Percentiles rank a stretch among this genome's conserved stretches.
phyloP scores from a whole-genome alignment of 2,329 filamentous ascomycete genomes.

The Talaromyces sp. region DNA sequence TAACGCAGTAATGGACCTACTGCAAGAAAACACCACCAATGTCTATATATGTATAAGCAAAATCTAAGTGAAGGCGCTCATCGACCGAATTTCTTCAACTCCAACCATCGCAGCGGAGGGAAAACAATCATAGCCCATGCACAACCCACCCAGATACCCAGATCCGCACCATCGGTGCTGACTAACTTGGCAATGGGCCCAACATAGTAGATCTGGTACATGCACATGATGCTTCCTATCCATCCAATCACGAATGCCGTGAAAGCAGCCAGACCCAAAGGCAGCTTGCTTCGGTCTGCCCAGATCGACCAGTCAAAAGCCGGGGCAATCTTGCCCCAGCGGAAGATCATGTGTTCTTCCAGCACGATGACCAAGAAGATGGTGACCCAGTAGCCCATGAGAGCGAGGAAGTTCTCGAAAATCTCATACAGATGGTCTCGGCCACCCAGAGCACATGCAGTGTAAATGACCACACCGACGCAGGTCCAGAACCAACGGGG shows the following conservation, averaged over 20 bases:
- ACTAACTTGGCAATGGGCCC: conserved; percentile 34
- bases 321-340: conserved; percentile 24
- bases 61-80: conserved; percentile 12
- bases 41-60: background rate
- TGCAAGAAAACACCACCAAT: background rate
- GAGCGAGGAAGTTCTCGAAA: conserved; percentile 44
- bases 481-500: conserved; percentile 45
- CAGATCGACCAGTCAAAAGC: conserved; percentile 42
- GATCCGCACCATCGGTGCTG: conserved; percentile 32
- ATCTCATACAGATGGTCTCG: conserved; percentile 44
- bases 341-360: conserved; percentile 44
- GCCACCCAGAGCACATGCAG: conserved; percentile 44
- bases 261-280: conserved; percentile 41
- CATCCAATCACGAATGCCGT: conserved; percentile 38
- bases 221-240: conserved; percentile 40
- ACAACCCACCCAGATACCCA: conserved; percentile 37
- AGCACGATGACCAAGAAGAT: conserved; percentile 43
- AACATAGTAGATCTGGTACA: conserved; percentile 40
- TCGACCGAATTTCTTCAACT: conserved; percentile 29
- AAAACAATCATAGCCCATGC: conserved; percentile 35
- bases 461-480: conserved; percentile 40
- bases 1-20: background rate
- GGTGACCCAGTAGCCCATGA: conserved; percentile 48
- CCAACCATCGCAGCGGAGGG: conserved; percentile 35
- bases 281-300: conserved; percentile 37